A percentile compares a stretch with the other conserved stretches of the same genome.
Conservation (phyloP, 768 basidiomycete species). For the Cytidiella melzeri region DNA sequence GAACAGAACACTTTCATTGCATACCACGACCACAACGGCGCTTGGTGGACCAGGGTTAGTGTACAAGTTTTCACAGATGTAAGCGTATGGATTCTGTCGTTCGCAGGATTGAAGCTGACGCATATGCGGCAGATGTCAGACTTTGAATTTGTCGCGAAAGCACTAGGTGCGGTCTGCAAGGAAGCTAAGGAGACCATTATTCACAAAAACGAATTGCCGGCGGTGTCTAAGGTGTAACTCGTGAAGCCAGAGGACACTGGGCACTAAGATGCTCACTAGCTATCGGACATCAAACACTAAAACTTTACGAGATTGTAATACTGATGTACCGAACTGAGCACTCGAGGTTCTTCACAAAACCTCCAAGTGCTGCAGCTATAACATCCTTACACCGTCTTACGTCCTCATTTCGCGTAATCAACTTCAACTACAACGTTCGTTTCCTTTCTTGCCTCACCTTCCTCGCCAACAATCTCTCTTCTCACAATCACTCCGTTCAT, state of each 20-base stretch:
- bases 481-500: constrained; percentile 30
- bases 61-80: constrained; percentile 35
- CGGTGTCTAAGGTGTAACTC: too few species aligned
- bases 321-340: too few species aligned
- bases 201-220: too few species aligned
- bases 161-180: constrained; percentile 17
- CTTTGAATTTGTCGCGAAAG: constrained; percentile 24
- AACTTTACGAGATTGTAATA: too few species aligned
- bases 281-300: too few species aligned
- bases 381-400: too few species aligned
- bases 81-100: not conserved
- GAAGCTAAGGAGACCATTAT: constrained; percentile 20
- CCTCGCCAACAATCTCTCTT: constrained; percentile 12
- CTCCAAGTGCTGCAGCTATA: too few species aligned
- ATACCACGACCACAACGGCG: constrained; percentile 25
- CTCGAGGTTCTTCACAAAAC: too few species aligned
- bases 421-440: constrained; percentile 6
- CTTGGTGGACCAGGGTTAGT: constrained; percentile 31
- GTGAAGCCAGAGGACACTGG: too few species aligned
- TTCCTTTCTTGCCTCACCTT: not conserved
- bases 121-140: constrained; percentile 17
- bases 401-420: too few species aligned
- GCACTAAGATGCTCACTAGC: too few species aligned
- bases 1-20: constrained; percentile 26
- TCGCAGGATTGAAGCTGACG: not conserved